phyloP scores from a whole-genome alignment of 768 basidiomycete genomes.

The Austroboletus eburneus region DNA sequence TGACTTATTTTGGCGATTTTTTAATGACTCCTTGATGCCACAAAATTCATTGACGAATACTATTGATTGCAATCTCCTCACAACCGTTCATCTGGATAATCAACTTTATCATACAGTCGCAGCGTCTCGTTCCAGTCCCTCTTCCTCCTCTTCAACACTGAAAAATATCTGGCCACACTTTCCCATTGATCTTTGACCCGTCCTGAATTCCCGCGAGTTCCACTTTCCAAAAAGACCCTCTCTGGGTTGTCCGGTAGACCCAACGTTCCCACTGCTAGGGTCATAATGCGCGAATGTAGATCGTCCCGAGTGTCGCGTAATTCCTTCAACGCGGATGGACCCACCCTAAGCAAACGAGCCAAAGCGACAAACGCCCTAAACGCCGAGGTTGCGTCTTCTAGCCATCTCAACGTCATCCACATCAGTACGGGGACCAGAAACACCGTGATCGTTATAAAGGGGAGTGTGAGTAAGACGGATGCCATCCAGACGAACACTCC shows the following conservation, averaged over 20 bases:
- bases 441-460: slow-evolving; percentile 52
- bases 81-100: slow-evolving; percentile 60
- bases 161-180: slow-evolving; percentile 71
- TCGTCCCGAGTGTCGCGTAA: slow-evolving; percentile 52
- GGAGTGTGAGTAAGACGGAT: slow-evolving; percentile 56
- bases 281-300: slow-evolving; percentile 63
- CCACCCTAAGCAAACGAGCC: slow-evolving; percentile 56
- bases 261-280: slow-evolving; percentile 52
- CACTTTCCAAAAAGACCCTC: slow-evolving; percentile 51
- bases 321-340: slow-evolving; percentile 49
- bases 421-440: slow-evolving; percentile 66
- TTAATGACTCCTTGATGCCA: no score
- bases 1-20: no score
- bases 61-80: slow-evolving; percentile 3
- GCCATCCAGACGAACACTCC: slow-evolving; percentile 64
- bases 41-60: background rate
- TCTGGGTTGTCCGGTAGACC: slow-evolving; percentile 71
- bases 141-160: slow-evolving; percentile 71
- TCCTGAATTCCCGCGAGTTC: slow-evolving; percentile 70
- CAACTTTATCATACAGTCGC: slow-evolving; percentile 75
- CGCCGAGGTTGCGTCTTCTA: slow-evolving; percentile 78
- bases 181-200: slow-evolving; percentile 64
- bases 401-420: slow-evolving; percentile 90
- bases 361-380: slow-evolving; percentile 71
- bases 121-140: slow-evolving; percentile 89